Evolutionary conservation across 805 yeast species (phyloP).

Genomic region (Wickerhamiella spandovensis): DNA sequence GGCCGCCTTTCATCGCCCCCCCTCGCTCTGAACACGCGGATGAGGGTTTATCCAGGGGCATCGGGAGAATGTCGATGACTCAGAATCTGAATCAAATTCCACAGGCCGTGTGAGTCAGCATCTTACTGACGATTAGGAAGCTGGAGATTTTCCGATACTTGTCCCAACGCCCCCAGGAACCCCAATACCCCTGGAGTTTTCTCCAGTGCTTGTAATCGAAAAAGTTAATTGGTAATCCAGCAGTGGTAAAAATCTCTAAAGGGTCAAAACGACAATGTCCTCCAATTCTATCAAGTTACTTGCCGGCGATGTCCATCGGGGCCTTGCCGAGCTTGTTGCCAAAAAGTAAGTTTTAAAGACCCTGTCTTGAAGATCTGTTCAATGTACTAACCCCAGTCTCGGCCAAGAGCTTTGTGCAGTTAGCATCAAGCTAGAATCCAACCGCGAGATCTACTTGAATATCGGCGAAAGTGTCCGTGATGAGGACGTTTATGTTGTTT

Average conservation of each 20-base stretch:
- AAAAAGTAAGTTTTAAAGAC: slow-evolving; percentile 23
- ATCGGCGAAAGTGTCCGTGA: slow-evolving; percentile 83
- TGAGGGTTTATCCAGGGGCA: too few species aligned
- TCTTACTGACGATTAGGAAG: too few species aligned
- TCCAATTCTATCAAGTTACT: slow-evolving; percentile 44
- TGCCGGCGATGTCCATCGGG: slow-evolving; percentile 76
- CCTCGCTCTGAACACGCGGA: too few species aligned
- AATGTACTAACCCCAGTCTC: slow-evolving; percentile 24
- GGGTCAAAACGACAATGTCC: slow-evolving; percentile 19
- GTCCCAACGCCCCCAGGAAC: too few species aligned
- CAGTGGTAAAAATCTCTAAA: background rate
- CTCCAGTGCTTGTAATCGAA: too few species aligned
- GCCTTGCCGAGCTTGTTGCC: slow-evolving; percentile 61
- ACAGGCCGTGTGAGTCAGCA: too few species aligned
- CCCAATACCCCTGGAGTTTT: too few species aligned
- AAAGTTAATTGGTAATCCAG: background rate
- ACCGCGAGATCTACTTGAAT: slow-evolving; percentile 77
- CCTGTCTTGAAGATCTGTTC: background rate
- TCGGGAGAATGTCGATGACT: too few species aligned
- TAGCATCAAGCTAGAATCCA: slow-evolving; percentile 73
- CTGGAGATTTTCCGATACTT: too few species aligned
- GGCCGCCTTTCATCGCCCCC: too few species aligned
- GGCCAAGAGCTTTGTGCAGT: slow-evolving; percentile 60
- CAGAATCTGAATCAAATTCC: too few species aligned
- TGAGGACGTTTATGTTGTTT: slow-evolving; percentile 56